Base-by-base conservation (phyloP, 1,139 yeast genomes). In the Yamadazyma taylorii region DNA sequence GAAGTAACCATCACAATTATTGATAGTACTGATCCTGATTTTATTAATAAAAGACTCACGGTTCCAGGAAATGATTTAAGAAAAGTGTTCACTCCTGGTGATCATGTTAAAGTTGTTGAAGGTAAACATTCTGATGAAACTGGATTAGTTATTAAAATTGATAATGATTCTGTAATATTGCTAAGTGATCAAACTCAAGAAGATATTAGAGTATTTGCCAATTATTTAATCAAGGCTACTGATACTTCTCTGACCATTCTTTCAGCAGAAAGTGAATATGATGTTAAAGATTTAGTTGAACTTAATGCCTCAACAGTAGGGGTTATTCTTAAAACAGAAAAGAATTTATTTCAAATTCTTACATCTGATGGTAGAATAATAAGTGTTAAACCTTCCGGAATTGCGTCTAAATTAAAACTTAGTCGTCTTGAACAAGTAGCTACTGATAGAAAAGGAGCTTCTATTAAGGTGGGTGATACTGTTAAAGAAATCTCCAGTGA, bases 111-210 rank as follows among this genome's bases (percentile, higher is more conserved):
- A 42, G 95, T 92, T 22, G 78, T 87, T 33, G 87, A 84, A 56
- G 98, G 98, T 55, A 88, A 85, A 55, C 95, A 88, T 60, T 73
- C 81, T 38, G 97, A 90, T 53, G 97, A 90, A 55, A 87, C 96
- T 17, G 98, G 98, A 63, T 77, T 92, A 66, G 96, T 92, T 36
- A 90, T 94, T 33, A 76, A 81, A 46, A 79, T 87, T 28, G 78
- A 79, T 36, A 87, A 85, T 34, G 96, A 90, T 53, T 85, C 87
- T 33, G 97, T 90, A 14, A 86, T 95, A 0, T 74, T 94, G 48
- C 78, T 92, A 46, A 85, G 95, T 42, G 96, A 92, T 57, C 89
- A 89, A 62, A 83, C 96, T 2, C 79, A 79, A 52, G 81, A 83
- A 50, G 97, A 92, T 61, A 79, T 92, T 26, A 82, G 95, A 21